phyloP scores from a whole-genome alignment of 306 rosid species.

The Rubus idaeus region DNA sequence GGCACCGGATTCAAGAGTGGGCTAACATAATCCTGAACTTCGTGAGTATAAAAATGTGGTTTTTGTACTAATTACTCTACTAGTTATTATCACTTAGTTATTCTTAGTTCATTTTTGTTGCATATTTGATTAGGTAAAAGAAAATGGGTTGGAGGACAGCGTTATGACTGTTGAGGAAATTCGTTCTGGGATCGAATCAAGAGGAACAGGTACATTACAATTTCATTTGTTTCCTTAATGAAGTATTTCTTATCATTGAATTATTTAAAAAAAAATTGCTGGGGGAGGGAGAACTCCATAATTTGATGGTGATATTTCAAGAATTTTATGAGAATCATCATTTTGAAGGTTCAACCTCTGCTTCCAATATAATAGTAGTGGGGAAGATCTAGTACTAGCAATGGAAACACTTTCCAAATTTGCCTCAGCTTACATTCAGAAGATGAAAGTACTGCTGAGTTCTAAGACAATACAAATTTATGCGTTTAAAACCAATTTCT shows the following conservation, averaged over 20 bases:
- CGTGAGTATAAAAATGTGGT: constrained; percentile 45
- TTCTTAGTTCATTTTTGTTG: constrained; percentile 14
- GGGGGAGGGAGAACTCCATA: background rate
- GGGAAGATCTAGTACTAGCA: background rate
- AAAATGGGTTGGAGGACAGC: constrained; percentile 81
- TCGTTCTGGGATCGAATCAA: constrained; percentile 74
- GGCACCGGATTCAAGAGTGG: constrained; percentile 94
- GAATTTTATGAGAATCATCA: background rate
- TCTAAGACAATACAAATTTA: background rate
- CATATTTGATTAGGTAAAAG: constrained; percentile 56
- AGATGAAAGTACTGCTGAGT: background rate
- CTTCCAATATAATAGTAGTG: background rate
- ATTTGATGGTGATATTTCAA: background rate
- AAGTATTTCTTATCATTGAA: background rate
- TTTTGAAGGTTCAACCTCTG: background rate
- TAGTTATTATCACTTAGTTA: constrained; percentile 4
- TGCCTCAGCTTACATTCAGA: background rate
- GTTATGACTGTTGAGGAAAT: constrained; percentile 89
- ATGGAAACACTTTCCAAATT: background rate
- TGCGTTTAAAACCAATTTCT: background rate
- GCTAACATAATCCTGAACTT: constrained; percentile 73
- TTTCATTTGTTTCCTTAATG: background rate
- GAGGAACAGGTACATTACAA: constrained; percentile 72
- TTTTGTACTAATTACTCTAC: constrained; percentile 13
- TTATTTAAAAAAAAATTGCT: background rate